These are phyloP conservation scores for Mesotaenium endlicherianum DNA, from an alignment of 139 green algal genomes.

Conservation along the genomic window DNA sequence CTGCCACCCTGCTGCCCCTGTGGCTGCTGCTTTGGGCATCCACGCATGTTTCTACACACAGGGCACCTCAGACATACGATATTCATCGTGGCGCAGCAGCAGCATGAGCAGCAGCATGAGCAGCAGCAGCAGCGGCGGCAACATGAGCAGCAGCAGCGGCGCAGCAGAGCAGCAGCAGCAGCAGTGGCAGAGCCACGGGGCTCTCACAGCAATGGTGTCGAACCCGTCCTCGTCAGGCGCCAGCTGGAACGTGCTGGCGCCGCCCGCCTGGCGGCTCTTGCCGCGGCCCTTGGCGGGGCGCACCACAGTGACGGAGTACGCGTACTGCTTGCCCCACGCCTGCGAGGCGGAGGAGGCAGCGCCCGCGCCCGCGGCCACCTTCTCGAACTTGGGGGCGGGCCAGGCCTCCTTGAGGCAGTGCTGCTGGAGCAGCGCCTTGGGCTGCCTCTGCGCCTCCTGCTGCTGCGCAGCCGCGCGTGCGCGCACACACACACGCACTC, in stretches of 20 bases:
- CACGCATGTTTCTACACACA: too few relatives aligned
- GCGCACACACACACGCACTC: too few relatives aligned
- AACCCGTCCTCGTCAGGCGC: constrained; percentile 60
- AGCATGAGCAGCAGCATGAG: too few relatives aligned
- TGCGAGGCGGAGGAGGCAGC: neutral
- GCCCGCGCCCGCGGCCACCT: constrained; percentile 29
- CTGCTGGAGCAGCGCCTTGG: constrained; percentile 82
- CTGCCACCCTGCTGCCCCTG: too few relatives aligned
- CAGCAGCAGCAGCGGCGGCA: too few relatives aligned
- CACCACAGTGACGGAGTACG: constrained; percentile 57
- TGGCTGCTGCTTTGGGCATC: too few relatives aligned
- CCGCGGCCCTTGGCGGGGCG: neutral
- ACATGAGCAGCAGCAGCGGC: too few relatives aligned
- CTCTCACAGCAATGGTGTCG: constrained; percentile 11
- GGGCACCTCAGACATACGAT: too few relatives aligned
- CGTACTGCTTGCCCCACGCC: neutral
- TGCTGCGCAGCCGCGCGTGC: too few relatives aligned
- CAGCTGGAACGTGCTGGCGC: constrained; percentile 42
- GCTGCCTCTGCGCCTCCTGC: constrained; percentile 53
- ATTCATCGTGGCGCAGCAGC: too few relatives aligned
- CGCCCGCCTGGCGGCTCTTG: constrained; percentile 16
- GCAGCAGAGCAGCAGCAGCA: too few relatives aligned
- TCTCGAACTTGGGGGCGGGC: constrained; percentile 71
- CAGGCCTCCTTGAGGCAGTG: constrained; percentile 69
- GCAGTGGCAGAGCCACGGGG: neutral